Evolutionary conservation across 768 basidiomycete genomes (phyloP), one percentile per base, ranked within the genome.

Genomic region (Neoboletus magnificus): DNA sequence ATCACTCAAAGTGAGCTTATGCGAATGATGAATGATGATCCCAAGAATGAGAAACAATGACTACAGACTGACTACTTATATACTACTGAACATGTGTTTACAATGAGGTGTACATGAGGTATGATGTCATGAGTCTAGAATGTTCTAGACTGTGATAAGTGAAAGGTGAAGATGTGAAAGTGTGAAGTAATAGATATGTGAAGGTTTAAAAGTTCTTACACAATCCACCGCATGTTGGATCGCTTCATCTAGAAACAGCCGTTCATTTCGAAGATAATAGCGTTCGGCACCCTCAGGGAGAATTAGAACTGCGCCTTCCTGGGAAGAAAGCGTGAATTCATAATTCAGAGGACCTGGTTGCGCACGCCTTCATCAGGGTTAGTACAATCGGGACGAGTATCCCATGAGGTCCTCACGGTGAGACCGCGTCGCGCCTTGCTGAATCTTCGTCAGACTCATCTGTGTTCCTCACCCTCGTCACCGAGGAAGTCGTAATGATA

Each of bases 221-320:
- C n/a, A n/a, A n/a, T n/a, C n/a, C n/a, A n/a, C n/a, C n/a, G n/a
- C n/a, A n/a, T n/a, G n/a, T n/a, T n/a, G n/a, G n/a, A n/a, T 54
- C 1, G 68, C 68, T 39, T 66, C 59, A 12, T 63, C 56, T 18
- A 57, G 44, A 22, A 73, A 68, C 10, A 29, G 27, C 29, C 25
- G 35, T 29, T 63, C 47, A 1, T 70, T 64, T 16, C 52, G 56
- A 20, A 71, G 60, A 40, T 66, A 61, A 20, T 59, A 52, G 23
- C 58, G 59, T 27, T 50, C 48, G 1, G 70, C 66, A 5, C 71
- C 74, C 35, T 70, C 60, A 1, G 73, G 71, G 15, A 73, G 62
- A 18, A 66, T 55, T 5, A 73, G 55, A 7, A 73, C 52, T 12
- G 74, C 68, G 3, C 69, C 73, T 60, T 70, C 68, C 4, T 20